Evolutionary conservation across 768 basidiomycete genomes (phyloP).

Genomic region (Leccinellum luteum): DNA sequence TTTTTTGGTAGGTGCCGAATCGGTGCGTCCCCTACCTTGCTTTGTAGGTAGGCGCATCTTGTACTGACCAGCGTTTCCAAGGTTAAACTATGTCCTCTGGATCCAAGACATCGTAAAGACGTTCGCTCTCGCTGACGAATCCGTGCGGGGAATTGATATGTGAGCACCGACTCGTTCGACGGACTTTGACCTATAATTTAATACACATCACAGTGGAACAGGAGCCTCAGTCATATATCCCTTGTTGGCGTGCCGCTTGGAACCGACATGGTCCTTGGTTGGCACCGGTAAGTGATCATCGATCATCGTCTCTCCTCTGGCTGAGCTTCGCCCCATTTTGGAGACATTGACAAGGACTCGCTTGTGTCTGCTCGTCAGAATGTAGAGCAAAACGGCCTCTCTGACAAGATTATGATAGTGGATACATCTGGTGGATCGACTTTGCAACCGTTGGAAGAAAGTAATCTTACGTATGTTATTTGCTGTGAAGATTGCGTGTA

Average conservation of each 20-base stretch:
- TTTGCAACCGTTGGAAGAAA: slow-evolving; percentile 32
- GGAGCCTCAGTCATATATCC: slow-evolving; percentile 92
- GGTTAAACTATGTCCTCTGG: slow-evolving; percentile 88
- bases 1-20: slow-evolving; percentile 58
- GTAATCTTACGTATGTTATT: slow-evolving; percentile 4
- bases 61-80: slow-evolving; percentile 25
- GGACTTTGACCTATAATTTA: background rate
- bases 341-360: slow-evolving; percentile 74
- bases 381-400: slow-evolving; percentile 54
- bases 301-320: background rate
- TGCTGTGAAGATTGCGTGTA: background rate
- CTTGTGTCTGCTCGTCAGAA: slow-evolving; percentile 54
- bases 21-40: slow-evolving; percentile 39
- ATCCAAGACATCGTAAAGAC: slow-evolving; percentile 63
- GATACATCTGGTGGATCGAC: slow-evolving; percentile 41
- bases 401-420: slow-evolving; percentile 48
- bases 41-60: background rate
- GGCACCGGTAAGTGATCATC: slow-evolving; percentile 56
- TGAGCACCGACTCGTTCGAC: slow-evolving; percentile 32
- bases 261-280: slow-evolving; percentile 54
- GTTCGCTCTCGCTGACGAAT: slow-evolving; percentile 7
- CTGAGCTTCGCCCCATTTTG: background rate
- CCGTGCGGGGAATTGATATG: slow-evolving; percentile 71
- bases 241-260: slow-evolving; percentile 59
- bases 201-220: slow-evolving; percentile 59